Conservation (phyloP, 768 basidiomycete genomes). For the Glaciozyma antarctica region DNA sequence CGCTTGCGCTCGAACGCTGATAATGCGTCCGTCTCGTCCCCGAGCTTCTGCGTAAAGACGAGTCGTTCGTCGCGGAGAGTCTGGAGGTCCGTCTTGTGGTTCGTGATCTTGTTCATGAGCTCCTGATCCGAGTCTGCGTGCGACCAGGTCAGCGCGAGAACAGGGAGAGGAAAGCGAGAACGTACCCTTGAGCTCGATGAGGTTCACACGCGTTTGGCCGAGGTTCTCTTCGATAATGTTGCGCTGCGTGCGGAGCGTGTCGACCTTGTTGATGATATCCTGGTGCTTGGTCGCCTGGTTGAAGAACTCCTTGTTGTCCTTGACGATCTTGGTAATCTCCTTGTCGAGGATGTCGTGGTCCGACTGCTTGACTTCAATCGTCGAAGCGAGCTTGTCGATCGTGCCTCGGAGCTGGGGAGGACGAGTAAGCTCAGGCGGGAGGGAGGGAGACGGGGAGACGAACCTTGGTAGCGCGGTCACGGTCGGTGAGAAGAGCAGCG, state of each 20-base stretch:
- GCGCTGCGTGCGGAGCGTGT: conserved; percentile 55
- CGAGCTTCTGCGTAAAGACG: conserved; percentile 80
- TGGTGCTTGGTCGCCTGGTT: conserved; percentile 76
- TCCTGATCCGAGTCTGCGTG: conserved; percentile 46
- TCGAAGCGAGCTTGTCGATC: conserved; percentile 63
- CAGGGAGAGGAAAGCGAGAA: not conserved
- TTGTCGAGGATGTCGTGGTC: conserved; percentile 95
- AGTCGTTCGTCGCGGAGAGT: conserved; percentile 82
- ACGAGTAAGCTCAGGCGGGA: not conserved
- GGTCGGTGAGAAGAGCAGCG: conserved; percentile 62
- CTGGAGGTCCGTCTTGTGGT: conserved; percentile 82
- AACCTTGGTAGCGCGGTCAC: conserved; percentile 70
- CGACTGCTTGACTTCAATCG: conserved; percentile 65
- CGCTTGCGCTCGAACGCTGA: conserved; percentile 30
- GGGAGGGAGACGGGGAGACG: not conserved
- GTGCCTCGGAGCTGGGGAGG: conserved; percentile 15
- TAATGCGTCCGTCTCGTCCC: conserved; percentile 48
- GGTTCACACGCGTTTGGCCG: not conserved
- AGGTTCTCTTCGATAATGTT: conserved; percentile 55
- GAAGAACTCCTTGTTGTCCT: conserved; percentile 50
- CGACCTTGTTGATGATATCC: conserved; percentile 65
- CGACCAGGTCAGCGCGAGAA: not conserved
- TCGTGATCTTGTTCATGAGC: conserved; percentile 95
- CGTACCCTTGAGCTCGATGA: conserved; percentile 57
- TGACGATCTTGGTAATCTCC: conserved; percentile 70